These are phyloP conservation scores for Fibroporia radiculosa DNA, from an alignment of 768 basidiomycete species.

Conservation along the genomic window DNA sequence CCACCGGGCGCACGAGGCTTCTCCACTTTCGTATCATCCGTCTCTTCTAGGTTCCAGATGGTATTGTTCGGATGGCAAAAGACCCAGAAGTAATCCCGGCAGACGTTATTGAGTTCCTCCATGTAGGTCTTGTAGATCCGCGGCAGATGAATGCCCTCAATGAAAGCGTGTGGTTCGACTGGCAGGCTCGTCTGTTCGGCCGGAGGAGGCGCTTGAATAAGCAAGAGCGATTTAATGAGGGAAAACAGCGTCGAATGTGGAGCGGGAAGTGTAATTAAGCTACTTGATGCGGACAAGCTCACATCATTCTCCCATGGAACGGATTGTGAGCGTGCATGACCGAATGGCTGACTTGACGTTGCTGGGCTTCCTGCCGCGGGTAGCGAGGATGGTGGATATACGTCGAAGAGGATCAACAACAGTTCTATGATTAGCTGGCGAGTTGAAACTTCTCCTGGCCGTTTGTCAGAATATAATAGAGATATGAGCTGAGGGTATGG, in stretches of 20 bases:
- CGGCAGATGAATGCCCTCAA: constrained; percentile 59
- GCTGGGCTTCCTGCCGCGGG: constrained; percentile 37
- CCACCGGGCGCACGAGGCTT: constrained; percentile 92
- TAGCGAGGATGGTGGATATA: constrained; percentile 70
- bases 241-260: constrained; percentile 71
- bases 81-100: constrained; percentile 93
- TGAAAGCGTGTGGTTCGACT: constrained; percentile 74
- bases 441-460: constrained; percentile 88
- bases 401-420: constrained; percentile 77
- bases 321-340: constrained; percentile 22
- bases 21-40: constrained; percentile 80
- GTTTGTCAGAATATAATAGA: constrained; percentile 94
- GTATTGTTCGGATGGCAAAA: constrained; percentile 95
- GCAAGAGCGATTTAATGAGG: constrained; percentile 65
- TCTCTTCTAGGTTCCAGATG: constrained; percentile 79
- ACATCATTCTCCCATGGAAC: constrained; percentile 54
- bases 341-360: constrained; percentile 17
- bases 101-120: constrained; percentile 80
- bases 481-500: constrained; percentile 81
- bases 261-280: constrained; percentile 55
- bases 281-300: constrained; percentile 31
- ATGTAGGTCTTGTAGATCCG: constrained; percentile 78
- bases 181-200: constrained; percentile 53
- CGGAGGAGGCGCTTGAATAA: constrained; percentile 62
- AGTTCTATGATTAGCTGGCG: constrained; percentile 89